A percentile compares a stretch with the other conserved stretches of the same genome.
Conservation (phyloP, 257 asterid genomes). For the Nicotiana undulata region DNA sequence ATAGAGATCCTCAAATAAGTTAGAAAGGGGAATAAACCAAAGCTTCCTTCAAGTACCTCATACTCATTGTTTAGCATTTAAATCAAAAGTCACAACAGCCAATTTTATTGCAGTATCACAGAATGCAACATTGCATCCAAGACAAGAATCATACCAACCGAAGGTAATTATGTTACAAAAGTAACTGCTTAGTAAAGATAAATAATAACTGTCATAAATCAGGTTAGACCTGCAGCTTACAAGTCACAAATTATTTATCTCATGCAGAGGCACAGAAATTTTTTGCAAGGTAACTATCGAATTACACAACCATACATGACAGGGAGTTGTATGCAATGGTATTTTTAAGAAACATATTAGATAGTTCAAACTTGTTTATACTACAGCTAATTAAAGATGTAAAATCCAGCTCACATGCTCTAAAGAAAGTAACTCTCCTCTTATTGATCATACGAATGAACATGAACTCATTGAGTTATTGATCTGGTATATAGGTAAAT, state of each 20-base stretch:
- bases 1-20: slow-evolving; percentile 10
- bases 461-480: not conserved
- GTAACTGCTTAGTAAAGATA: not conserved
- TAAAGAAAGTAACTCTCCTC: not conserved
- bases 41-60: not conserved
- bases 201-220: not conserved
- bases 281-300: not conserved
- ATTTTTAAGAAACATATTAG: not conserved
- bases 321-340: not conserved
- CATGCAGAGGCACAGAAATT: not conserved
- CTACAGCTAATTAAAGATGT: not conserved
- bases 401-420: not conserved
- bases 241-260: not conserved
- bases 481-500: not conserved
- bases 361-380: not conserved
- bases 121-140: not conserved
- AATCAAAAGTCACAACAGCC: not conserved
- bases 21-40: not conserved
- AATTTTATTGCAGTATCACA: not conserved
- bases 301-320: not conserved
- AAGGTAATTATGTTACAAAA: not conserved
- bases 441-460: not conserved
- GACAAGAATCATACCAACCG: not conserved
- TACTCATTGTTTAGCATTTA: not conserved
- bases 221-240: not conserved